Conservation (phyloP, 2,329 filamentous ascomycete genomes). For the Coniella vitis region DNA sequence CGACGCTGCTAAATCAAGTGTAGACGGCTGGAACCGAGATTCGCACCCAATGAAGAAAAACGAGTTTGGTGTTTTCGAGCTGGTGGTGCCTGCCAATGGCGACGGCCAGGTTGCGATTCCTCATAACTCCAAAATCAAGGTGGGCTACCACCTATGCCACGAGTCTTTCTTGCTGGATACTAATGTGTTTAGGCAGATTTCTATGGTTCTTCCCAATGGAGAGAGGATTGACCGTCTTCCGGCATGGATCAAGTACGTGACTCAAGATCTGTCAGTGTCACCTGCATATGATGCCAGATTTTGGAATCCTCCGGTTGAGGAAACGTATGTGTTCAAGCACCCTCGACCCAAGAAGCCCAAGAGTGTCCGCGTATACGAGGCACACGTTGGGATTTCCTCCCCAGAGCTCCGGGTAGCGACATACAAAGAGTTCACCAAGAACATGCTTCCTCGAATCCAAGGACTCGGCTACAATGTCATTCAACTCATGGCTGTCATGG, state of each 20-base stretch:
- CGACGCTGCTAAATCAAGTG: slow-evolving; percentile 24
- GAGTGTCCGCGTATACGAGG: slow-evolving; percentile 92
- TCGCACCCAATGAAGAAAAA: slow-evolving; percentile 85
- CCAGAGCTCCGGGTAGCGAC: slow-evolving; percentile 83
- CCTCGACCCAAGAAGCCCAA: slow-evolving; percentile 71
- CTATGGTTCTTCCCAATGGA: slow-evolving; percentile 70
- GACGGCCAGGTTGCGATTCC: slow-evolving; percentile 72
- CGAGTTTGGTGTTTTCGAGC: slow-evolving; percentile 78
- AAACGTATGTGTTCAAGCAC: slow-evolving; percentile 82
- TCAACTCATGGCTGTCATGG: slow-evolving; percentile 98
- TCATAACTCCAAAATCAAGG: slow-evolving; percentile 96
- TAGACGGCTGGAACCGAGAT: slow-evolving; percentile 79
- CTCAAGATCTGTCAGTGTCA: slow-evolving; percentile 83
- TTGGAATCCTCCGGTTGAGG: slow-evolving; percentile 80
- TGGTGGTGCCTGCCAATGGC: slow-evolving; percentile 61
- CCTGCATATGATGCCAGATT: slow-evolving; percentile 92
- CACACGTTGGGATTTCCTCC: slow-evolving; percentile 96
- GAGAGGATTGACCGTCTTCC: slow-evolving; percentile 83
- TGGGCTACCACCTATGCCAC: slow-evolving; percentile 26
- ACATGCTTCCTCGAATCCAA: slow-evolving; percentile 87
- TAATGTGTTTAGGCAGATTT: slow-evolving; percentile 51
- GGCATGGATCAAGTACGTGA: slow-evolving; percentile 96
- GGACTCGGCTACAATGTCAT: slow-evolving; percentile 93
- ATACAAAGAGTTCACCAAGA: slow-evolving; percentile 94
- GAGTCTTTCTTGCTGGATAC: neutral